These are phyloP conservation scores for Fusarium duplospermum DNA, from an alignment of 2,329 filamentous ascomycete species.

Conservation along the genomic window DNA sequence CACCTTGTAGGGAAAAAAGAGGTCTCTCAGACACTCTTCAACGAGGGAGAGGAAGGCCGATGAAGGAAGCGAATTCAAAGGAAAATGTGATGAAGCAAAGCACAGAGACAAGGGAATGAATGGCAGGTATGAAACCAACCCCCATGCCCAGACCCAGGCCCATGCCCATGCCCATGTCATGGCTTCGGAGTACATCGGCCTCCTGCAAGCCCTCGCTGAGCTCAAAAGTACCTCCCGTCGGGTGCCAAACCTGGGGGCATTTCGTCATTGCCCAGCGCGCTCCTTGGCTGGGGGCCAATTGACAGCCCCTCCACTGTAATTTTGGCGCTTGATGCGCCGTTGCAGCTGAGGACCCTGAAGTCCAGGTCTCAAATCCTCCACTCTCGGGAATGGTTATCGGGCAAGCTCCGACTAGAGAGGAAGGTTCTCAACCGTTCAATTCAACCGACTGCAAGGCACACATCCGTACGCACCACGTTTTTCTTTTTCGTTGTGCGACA, in stretches of 20 bases:
- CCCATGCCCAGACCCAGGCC: not conserved
- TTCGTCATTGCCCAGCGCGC: constrained; percentile 28
- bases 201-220: not conserved
- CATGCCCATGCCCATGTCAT: not conserved
- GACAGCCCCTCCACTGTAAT: constrained; percentile 10
- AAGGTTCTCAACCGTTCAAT: not conserved
- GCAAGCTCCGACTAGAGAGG: not conserved
- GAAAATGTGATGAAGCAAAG: not conserved
- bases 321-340: constrained; percentile 28
- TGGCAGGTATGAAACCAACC: not conserved
- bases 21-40: not conserved
- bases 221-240: constrained; percentile 9
- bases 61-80: not conserved
- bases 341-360: constrained; percentile 2
- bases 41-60: not conserved
- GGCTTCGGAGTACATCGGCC: constrained; percentile 12
- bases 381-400: not conserved
- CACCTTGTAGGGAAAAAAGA: not conserved
- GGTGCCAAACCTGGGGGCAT: constrained; percentile 18
- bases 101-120: constrained; percentile 11
- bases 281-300: constrained; percentile 10
- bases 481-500: not conserved
- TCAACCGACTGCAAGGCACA: not conserved
- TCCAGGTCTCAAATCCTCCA: not conserved
- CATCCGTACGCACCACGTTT: not conserved